Percentiles rank a stretch among this genome's conserved stretches.
Evolutionary conservation across 352 stramenopile species (phyloP).

Genomic region (Elongisporangium prolatum): DNA sequence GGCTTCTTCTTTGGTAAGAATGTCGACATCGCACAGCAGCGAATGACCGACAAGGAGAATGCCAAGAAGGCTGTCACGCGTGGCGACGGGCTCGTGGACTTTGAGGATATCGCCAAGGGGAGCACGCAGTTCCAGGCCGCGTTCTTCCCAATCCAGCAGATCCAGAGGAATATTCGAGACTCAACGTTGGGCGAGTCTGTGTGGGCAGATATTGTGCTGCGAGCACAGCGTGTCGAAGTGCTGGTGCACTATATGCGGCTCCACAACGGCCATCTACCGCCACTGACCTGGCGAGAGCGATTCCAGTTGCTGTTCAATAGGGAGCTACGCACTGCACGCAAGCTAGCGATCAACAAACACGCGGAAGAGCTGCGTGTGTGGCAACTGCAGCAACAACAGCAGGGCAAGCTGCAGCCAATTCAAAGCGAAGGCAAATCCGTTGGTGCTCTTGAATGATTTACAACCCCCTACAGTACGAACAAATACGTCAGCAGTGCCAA

Average conservation of each 20-base stretch:
- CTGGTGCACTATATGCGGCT: constrained; percentile 63
- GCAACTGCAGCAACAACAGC: constrained; percentile 13
- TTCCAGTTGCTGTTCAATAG: constrained; percentile 26
- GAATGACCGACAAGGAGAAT: constrained; percentile 24
- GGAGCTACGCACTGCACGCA: constrained; percentile 21
- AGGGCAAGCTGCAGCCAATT: constrained; percentile 5
- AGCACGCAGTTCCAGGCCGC: constrained; percentile 51
- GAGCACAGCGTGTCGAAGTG: constrained; percentile 36
- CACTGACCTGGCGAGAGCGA: constrained; percentile 24
- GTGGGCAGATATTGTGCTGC: constrained; percentile 30
- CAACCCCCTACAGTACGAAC: constrained; percentile 14
- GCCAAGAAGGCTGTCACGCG: constrained; percentile 15
- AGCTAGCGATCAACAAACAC: constrained; percentile 40
- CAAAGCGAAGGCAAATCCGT: background rate
- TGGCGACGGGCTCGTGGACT: constrained; percentile 41
- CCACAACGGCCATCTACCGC: constrained; percentile 42
- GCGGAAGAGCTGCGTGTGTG: constrained; percentile 5
- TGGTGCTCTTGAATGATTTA: background rate
- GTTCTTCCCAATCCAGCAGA: constrained; percentile 63
- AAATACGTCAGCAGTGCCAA: constrained; percentile 52
- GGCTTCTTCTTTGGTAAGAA: constrained; percentile 63
- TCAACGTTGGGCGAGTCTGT: constrained; percentile 46
- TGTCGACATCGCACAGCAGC: constrained; percentile 49
- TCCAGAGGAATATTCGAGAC: constrained; percentile 52
- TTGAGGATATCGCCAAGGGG: constrained; percentile 47